phyloP scores from a whole-genome alignment of 768 basidiomycete genomes.

The Trametes elegans region DNA sequence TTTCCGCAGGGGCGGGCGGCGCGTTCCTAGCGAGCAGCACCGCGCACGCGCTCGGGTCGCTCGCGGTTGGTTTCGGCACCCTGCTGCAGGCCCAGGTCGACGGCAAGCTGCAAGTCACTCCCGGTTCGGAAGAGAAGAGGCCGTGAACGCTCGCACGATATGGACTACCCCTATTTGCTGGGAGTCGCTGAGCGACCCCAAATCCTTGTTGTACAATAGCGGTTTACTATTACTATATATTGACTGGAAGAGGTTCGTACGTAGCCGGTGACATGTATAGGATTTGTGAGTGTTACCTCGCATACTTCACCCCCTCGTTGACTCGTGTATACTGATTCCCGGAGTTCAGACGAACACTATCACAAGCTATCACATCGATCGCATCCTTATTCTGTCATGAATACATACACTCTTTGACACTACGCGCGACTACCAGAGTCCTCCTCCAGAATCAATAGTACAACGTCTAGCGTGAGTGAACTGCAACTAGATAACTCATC shows the following conservation, averaged over 20 bases:
- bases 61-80: conserved; percentile 71
- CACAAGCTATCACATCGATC: no score
- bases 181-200: conserved; percentile 7
- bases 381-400: no score
- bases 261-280: no score
- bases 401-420: no score
- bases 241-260: not conserved
- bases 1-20: conserved; percentile 68
- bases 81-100: conserved; percentile 42
- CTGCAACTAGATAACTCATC: no score
- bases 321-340: no score
- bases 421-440: no score
- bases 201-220: not conserved
- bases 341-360: no score
- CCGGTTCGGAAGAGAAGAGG: conserved; percentile 7
- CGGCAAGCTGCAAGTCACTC: conserved; percentile 18
- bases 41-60: conserved; percentile 75
- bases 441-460: no score
- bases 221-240: conserved; percentile 9
- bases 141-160: not conserved
- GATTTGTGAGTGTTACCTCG: not conserved
- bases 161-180: not conserved
- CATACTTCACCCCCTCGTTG: no score
- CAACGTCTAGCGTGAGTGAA: no score
- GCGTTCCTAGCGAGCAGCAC: conserved; percentile 70